phyloP scores from a whole-genome alignment of 2,329 filamentous ascomycete species.

The Phaeoacremonium minimum region DNA sequence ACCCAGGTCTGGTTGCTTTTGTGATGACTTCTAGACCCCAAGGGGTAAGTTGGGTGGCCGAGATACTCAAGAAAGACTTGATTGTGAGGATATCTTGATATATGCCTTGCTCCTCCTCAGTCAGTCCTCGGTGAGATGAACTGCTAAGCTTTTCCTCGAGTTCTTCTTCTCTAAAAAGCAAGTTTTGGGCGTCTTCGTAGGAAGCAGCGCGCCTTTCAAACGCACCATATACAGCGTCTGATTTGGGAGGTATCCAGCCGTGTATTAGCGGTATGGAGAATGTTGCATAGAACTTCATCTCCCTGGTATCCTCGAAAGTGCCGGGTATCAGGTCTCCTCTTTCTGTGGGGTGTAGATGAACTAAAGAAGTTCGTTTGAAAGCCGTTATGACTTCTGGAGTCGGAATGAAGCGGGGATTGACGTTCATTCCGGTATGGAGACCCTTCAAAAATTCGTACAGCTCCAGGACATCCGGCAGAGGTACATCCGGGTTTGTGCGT shows the following conservation, averaged over 20 bases:
- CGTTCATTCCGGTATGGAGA: constrained; percentile 95
- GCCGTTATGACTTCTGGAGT: constrained; percentile 39
- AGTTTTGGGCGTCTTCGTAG: constrained; percentile 87
- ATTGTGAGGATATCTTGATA: constrained; percentile 83
- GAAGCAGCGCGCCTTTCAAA: constrained; percentile 73
- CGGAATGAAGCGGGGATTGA: constrained; percentile 84
- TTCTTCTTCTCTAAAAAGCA: constrained; percentile 86
- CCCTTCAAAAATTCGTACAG: constrained; percentile 84
- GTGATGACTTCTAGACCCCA: constrained; percentile 75
- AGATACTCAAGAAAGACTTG: constrained; percentile 73
- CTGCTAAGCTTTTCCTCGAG: constrained; percentile 72
- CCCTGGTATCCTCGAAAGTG: constrained; percentile 79
- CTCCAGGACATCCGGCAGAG: constrained; percentile 81
- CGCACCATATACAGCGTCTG: constrained; percentile 63
- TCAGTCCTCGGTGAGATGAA: constrained; percentile 49
- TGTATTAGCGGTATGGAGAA: constrained; percentile 89
- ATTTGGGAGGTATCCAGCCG: constrained; percentile 77
- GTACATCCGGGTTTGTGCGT: constrained; percentile 55
- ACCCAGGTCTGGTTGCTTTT: constrained; percentile 67
- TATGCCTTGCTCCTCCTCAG: constrained; percentile 68
- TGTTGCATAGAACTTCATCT: constrained; percentile 87
- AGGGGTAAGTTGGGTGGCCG: constrained; percentile 81
- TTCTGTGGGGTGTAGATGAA: constrained; percentile 45
- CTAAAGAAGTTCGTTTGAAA: constrained; percentile 47
- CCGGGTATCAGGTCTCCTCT: constrained; percentile 54